phyloP scores from a whole-genome alignment of 306 rosid genomes.

The Inga laurina region DNA sequence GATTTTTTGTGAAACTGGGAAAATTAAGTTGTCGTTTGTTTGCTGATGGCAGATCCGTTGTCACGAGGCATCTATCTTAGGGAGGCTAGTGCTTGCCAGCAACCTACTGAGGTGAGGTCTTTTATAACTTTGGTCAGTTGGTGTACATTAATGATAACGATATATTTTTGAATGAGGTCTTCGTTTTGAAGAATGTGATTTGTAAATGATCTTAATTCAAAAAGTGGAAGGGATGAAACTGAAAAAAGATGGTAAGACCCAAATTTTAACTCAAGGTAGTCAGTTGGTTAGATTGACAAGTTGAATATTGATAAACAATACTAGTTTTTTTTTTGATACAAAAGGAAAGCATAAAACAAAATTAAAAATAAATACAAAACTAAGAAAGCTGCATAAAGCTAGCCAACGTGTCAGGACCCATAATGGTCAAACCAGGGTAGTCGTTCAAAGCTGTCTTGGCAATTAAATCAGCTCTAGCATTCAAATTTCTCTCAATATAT shows the following conservation, averaged over 20 bases:
- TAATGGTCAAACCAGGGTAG: too few relatives aligned
- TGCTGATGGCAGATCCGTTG: slow-evolving; percentile 63
- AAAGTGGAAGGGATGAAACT: slow-evolving; percentile 10
- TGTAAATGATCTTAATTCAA: slow-evolving; percentile 6
- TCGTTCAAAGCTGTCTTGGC: too few relatives aligned
- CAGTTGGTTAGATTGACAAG: slow-evolving; percentile 6
- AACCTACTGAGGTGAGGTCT: slow-evolving; percentile 76
- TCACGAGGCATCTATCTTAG: slow-evolving; percentile 92
- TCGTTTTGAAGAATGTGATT: slow-evolving; percentile 9
- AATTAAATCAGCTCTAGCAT: too few relatives aligned
- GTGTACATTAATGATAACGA: slow-evolving; percentile 17
- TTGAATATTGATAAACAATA: slow-evolving; percentile 18
- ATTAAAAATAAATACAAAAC: too few relatives aligned
- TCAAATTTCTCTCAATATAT: too few relatives aligned
- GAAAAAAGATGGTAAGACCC: slow-evolving; percentile 2
- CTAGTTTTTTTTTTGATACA: too few relatives aligned
- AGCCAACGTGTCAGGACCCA: too few relatives aligned
- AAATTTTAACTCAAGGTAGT: background rate
- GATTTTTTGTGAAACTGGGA: slow-evolving; percentile 7
- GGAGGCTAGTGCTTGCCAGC: slow-evolving; percentile 78
- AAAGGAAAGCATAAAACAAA: too few relatives aligned
- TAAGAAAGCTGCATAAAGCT: too few relatives aligned
- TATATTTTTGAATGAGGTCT: slow-evolving; percentile 4
- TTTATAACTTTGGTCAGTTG: slow-evolving; percentile 23
- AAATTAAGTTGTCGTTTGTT: slow-evolving; percentile 32